Evolutionary conservation across 495 filamentous ascomycete genomes (phyloP), one percentile per base, ranked within the genome.

Genomic region (Physcia stellaris): DNA sequence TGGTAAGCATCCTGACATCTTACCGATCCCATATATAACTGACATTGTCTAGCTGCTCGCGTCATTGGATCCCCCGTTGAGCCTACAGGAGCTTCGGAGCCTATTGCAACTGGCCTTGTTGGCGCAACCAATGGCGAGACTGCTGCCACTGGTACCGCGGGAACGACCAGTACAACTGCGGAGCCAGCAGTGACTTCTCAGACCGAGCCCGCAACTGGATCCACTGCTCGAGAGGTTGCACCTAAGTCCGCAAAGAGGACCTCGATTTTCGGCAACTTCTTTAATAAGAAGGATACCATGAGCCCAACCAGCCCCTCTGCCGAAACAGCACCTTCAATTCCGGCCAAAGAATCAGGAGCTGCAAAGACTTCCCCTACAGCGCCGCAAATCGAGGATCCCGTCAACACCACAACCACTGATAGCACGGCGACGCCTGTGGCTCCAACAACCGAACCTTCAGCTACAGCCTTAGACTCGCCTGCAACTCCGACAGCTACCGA

Each of bases 231-330:
- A 1, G 48, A 56, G 37, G 41, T 37, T 10, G 42, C 45, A 7
- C 47, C 44, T 11, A 57, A 54, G 40, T 42, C 54, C n/a, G 46
- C 41, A 42, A 73, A 73, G 67, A 61, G 70, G 39, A 48, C 55
- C 39, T 69, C 68, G 33, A 59, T 67, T 49, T 71, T 70, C 42
- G 63, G 61, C 24, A 64, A 56, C 46, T 57, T 71, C 53, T 75
- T 73, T 56, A 46, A 45, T 31, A 57, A 50, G 21, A 67, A 73
- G 48, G 71, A 71, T 45, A 62, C 67, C 40, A 53, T 62, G 39
- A 70, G 63, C 56, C 65, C 70, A 34, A 58, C 61, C 28, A 71
- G 68, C 55, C 55, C 61, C 7, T 62, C 65, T 53, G 63, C 67
- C 48, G 69, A 75, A 45, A 66, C 63, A 32, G 57, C 62, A 39